These are phyloP conservation scores for Pleurotus cornucopiae DNA, from an alignment of 768 basidiomycete species.

Conservation along the genomic window DNA sequence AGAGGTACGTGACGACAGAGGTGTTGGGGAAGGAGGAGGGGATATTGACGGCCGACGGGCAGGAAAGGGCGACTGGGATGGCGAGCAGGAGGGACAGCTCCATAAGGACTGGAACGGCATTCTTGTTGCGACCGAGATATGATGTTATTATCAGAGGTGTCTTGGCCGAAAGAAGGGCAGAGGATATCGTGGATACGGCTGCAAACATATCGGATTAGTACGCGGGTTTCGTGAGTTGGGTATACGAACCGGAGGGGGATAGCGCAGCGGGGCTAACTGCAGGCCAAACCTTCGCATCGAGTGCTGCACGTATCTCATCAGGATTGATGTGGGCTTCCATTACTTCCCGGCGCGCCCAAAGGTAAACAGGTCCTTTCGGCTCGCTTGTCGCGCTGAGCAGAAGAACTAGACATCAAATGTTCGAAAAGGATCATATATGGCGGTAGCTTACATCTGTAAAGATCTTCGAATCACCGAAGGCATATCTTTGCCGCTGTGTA, in stretches of 20 bases:
- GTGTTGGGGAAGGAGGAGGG: conserved; percentile 55
- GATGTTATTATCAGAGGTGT: conserved; percentile 65
- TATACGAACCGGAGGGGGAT: conserved; percentile 27
- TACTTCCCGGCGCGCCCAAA: conserved; percentile 69
- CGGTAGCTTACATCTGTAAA: conserved; percentile 51
- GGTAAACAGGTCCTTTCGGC: conserved; percentile 70
- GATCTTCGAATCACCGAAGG: conserved; percentile 51
- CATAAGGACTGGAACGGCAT: conserved; percentile 40
- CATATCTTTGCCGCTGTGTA: conserved; percentile 49
- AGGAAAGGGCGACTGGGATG: conserved; percentile 50
- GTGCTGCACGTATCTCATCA: conserved; percentile 23
- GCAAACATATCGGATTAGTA: background rate
- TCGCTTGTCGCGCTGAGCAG: conserved; percentile 55
- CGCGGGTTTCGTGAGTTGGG: no score
- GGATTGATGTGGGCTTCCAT: conserved; percentile 60
- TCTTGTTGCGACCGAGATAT: conserved; percentile 51
- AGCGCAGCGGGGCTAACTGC: conserved; percentile 46
- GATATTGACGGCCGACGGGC: conserved; percentile 47
- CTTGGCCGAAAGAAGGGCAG: conserved; percentile 44
- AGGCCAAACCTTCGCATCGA: conserved; percentile 42
- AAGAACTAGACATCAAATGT: background rate
- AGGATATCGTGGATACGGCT: conserved; percentile 37
- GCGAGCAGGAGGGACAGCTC: conserved; percentile 46
- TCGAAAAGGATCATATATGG: background rate
- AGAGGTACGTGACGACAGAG: conserved; percentile 48